phyloP scores from a whole-genome alignment of 2,329 filamentous ascomycete genomes.

The Polychaeton citri region DNA sequence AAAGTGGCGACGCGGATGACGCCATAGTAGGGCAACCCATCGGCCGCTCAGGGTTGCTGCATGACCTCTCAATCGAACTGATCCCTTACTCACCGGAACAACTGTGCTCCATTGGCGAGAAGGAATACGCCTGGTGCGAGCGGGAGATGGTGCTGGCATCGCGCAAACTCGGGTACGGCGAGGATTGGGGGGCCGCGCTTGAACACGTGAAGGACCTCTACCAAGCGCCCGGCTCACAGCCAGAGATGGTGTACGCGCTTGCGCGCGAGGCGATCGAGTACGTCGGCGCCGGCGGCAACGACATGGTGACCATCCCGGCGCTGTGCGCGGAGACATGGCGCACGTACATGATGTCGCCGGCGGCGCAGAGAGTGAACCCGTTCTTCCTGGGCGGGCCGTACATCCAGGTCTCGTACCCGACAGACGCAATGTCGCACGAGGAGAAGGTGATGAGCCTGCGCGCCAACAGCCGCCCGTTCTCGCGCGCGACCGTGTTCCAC shows the following conservation, averaged over 20 bases:
- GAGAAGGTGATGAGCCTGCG: constrained; percentile 48
- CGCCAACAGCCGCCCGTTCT: constrained; percentile 47
- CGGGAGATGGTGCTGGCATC: constrained; percentile 41
- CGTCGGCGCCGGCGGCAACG: constrained; percentile 38
- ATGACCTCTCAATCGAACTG: constrained; percentile 43
- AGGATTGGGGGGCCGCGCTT: constrained; percentile 40
- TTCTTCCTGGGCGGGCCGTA: constrained; percentile 45
- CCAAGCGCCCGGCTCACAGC: constrained; percentile 42
- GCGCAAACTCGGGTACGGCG: constrained; percentile 31
- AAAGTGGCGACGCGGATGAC: constrained; percentile 29
- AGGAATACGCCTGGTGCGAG: constrained; percentile 44
- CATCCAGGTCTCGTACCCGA: constrained; percentile 46
- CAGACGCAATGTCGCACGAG: constrained; percentile 37
- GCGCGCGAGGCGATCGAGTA: constrained; percentile 39
- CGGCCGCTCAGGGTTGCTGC: constrained; percentile 36
- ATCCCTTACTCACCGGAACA: constrained; percentile 47
- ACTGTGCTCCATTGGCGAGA: constrained; percentile 37
- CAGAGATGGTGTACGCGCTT: constrained; percentile 38
- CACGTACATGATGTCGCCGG: constrained; percentile 44
- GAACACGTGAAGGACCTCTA: constrained; percentile 43
- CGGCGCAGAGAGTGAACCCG: constrained; percentile 40
- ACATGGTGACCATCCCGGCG: constrained; percentile 42
- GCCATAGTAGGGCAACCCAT: constrained; percentile 46
- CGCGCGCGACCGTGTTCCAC: too few species aligned
- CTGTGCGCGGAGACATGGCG: constrained; percentile 41